A percentile compares a stretch with the other conserved stretches of the same genome.
phyloP scores from a whole-genome alignment of 495 filamentous ascomycete species.

The Extremus antarcticus region DNA sequence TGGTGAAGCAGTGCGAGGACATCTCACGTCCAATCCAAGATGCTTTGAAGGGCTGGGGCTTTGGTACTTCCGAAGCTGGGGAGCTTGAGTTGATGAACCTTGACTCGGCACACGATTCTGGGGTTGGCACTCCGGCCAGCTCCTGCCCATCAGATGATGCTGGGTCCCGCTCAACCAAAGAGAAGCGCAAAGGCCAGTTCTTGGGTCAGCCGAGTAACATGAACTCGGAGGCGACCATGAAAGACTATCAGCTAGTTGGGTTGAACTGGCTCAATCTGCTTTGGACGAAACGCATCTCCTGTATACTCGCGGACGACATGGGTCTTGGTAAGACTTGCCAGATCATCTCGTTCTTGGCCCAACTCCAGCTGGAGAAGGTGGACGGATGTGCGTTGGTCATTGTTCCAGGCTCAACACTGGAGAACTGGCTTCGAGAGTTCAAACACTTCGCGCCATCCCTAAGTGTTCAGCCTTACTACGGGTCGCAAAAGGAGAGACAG shows the following conservation, averaged over 20 bases:
- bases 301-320: conserved; percentile 97
- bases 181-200: conserved; percentile 33
- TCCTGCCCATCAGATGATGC: conserved; percentile 37
- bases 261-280: conserved; percentile 86
- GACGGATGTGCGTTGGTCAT: conserved; percentile 77
- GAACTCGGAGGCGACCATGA: conserved; percentile 58
- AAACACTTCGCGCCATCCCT: conserved; percentile 70
- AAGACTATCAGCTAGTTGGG: conserved; percentile 88
- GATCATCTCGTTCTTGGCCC: conserved; percentile 82
- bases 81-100: conserved; percentile 60
- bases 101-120: conserved; percentile 52
- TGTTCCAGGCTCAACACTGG: conserved; percentile 82
- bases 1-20: conserved; percentile 60
- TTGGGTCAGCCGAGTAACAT: conserved; percentile 66
- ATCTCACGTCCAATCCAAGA: conserved; percentile 56
- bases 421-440: conserved; percentile 93
- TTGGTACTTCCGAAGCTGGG: conserved; percentile 48
- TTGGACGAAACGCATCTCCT: conserved; percentile 63
- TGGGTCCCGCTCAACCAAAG: conserved; percentile 35
- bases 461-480: conserved; percentile 73
- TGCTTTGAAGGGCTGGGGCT: conserved; percentile 63
- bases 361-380: conserved; percentile 56
- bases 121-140: conserved; percentile 60
- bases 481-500: conserved; percentile 47
- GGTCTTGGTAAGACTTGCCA: conserved; percentile 95